Evolutionary conservation across 2,329 filamentous ascomycete genomes (phyloP), one percentile per base, ranked within the genome.

Genomic region (Aspergillus udagawae): DNA sequence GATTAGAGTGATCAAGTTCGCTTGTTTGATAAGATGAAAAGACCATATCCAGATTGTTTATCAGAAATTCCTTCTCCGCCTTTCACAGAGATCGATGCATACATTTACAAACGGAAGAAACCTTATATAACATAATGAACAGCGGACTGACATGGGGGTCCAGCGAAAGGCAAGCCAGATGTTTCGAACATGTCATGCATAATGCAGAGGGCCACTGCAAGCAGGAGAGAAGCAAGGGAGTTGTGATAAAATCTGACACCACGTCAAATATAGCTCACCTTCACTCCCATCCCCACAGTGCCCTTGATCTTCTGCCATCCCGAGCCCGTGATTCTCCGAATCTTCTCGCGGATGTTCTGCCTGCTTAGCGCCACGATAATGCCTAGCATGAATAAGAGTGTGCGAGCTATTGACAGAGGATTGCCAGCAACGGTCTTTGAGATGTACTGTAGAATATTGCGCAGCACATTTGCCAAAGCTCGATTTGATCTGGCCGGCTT

Each of bases 271-370:
- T 97, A 97, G 72, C 90, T 96, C 68, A 97, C 92, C 79, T 97
- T 97, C 62, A 95, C 90, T 2, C 93, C 94, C 93, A 97, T 97
- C 1, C 92, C 92, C 4, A 93, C 87, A 0, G 94, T 97, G 49
- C 86, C 83, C 71, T 84, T 86, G 44, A 96, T 78, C 77, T 96
- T 97, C 54, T 84, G 83, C 91, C 91, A 96, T 9, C 86, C 86
- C 28, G 82, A 79, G 42, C 83, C 83, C 47, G 95, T 70, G 41
- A 92, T 79, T 55, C 86, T 82, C 70, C 86, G 82, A 38, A 97
- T 74, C 62, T 89, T 83, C 63, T 95, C 86, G 44, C 92, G 84
- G 14, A 96, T 79, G 68, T 89, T 88, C 66, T 84, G 83, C 66
- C 90, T 83, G 57, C 90, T 88, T 58, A 97, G 79, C 62, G 94